Evolutionary conservation across 1,284 basidiomycete species (phyloP).

Genomic region (Anthracocystis panici-leucophaei): DNA sequence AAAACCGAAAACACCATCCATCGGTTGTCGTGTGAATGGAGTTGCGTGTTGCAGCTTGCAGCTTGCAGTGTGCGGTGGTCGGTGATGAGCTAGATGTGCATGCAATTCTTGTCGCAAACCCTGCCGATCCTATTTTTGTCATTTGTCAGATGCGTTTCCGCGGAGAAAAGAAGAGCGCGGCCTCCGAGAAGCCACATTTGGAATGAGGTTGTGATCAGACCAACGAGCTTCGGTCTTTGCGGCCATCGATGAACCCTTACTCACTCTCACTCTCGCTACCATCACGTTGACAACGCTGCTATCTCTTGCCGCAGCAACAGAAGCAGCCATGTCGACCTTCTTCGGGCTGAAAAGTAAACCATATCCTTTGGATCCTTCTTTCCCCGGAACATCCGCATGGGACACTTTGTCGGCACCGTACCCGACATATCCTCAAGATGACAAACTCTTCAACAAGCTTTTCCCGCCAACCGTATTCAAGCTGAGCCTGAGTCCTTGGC

Average conservation of each 20-base stretch:
- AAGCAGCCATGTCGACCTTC: constrained; percentile 33
- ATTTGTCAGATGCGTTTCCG: constrained; percentile 16
- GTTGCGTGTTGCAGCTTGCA: too few species aligned
- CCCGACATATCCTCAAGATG: constrained; percentile 39
- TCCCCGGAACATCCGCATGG: constrained; percentile 10
- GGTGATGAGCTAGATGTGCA: constrained; percentile 14
- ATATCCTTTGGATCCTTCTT: constrained; percentile 44
- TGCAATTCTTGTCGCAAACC: constrained; percentile 1
- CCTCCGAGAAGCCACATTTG: constrained; percentile 10
- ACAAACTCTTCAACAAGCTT: constrained; percentile 23
- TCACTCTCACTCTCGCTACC: neutral
- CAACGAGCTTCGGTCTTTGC: neutral
- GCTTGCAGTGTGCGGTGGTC: neutral
- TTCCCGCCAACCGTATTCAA: constrained; percentile 22
- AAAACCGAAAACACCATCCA: too few species aligned
- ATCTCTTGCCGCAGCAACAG: neutral
- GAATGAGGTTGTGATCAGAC: neutral
- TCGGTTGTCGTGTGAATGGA: too few species aligned
- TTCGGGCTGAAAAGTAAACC: constrained; percentile 37
- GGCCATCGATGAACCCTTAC: neutral
- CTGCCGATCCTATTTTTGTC: constrained; percentile 5
- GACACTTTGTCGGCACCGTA: constrained; percentile 28
- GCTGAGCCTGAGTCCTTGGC: constrained; percentile 33
- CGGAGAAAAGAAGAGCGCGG: constrained; percentile 7
- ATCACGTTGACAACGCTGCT: constrained; percentile 1